A percentile compares a stretch with the other conserved stretches of the same genome.
Evolutionary conservation across 768 basidiomycete species (phyloP).

Genomic region (Leccinum uliginosum): DNA sequence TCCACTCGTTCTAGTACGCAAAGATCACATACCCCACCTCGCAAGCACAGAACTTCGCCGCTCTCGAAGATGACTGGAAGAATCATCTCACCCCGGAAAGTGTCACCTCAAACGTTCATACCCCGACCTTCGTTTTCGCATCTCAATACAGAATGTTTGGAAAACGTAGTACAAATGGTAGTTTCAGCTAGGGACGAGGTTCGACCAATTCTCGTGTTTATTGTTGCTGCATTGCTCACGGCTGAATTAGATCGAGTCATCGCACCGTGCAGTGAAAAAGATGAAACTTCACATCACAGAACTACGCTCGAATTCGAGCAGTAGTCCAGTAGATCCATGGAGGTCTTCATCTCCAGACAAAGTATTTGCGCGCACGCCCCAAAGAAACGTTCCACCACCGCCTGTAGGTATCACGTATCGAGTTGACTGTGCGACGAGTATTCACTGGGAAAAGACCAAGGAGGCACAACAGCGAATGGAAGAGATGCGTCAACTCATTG

Average conservation of each 20-base stretch:
- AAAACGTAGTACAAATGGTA: slow-evolving; percentile 45
- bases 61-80: slow-evolving; percentile 42
- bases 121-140: slow-evolving; percentile 21
- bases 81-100: slow-evolving; percentile 46
- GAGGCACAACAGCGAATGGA: slow-evolving; percentile 77
- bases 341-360: slow-evolving; percentile 60
- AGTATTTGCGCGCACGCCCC: slow-evolving; percentile 41
- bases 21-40: slow-evolving; percentile 33
- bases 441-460: slow-evolving; percentile 51
- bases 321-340: slow-evolving; percentile 33
- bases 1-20: slow-evolving; percentile 52
- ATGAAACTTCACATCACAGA: slow-evolving; percentile 68
- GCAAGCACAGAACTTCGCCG: slow-evolving; percentile 48
- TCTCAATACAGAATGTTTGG: slow-evolving; percentile 35
- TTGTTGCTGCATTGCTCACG: slow-evolving; percentile 1
- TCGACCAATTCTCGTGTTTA: slow-evolving; percentile 4
- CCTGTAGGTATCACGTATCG: slow-evolving; percentile 34
- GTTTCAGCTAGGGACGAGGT: slow-evolving; percentile 67
- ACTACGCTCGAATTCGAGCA: slow-evolving; percentile 17
- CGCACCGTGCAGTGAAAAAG: slow-evolving; percentile 67
- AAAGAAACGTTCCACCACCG: slow-evolving; percentile 36
- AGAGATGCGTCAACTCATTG: slow-evolving; percentile 77
- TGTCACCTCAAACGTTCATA: slow-evolving; percentile 51
- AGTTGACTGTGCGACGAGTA: slow-evolving; percentile 2
- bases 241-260: slow-evolving; percentile 57